These are phyloP conservation scores for Corymbia citriodora DNA, from an alignment of 441 rosid genomes.

Conservation along the genomic window DNA sequence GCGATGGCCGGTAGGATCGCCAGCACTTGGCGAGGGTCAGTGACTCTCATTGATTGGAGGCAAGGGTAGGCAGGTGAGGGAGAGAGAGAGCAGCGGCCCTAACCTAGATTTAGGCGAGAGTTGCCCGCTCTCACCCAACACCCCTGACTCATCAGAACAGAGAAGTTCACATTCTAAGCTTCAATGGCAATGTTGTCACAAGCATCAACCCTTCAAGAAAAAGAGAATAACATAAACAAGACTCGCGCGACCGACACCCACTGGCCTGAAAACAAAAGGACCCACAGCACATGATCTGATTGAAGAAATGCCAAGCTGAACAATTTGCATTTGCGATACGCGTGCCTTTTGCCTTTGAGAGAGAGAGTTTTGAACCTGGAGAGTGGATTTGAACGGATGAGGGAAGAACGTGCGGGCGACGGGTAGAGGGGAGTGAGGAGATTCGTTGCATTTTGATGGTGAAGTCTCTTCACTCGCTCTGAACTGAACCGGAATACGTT, in stretches of 20 bases:
- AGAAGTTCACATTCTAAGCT: slow-evolving; percentile 61
- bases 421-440: neutral
- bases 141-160: slow-evolving; percentile 47
- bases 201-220: slow-evolving; percentile 28
- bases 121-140: no score
- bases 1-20: no score
- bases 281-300: neutral
- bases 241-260: neutral
- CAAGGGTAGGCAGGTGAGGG: no score
- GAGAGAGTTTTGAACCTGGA: neutral
- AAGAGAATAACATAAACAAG: neutral
- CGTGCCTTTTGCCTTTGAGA: neutral
- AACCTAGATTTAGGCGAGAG: no score
- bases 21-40: no score
- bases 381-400: neutral
- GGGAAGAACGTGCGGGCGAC: neutral
- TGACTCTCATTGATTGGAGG: no score
- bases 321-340: neutral
- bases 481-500: neutral
- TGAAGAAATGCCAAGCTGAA: neutral
- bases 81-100: no score
- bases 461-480: neutral
- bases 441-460: neutral
- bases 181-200: slow-evolving; percentile 48
- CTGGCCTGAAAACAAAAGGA: neutral